Evolutionary conservation across 169 alveolate genomes (phyloP), one percentile per base, ranked within the genome.

Genomic region (Theileria equi): DNA sequence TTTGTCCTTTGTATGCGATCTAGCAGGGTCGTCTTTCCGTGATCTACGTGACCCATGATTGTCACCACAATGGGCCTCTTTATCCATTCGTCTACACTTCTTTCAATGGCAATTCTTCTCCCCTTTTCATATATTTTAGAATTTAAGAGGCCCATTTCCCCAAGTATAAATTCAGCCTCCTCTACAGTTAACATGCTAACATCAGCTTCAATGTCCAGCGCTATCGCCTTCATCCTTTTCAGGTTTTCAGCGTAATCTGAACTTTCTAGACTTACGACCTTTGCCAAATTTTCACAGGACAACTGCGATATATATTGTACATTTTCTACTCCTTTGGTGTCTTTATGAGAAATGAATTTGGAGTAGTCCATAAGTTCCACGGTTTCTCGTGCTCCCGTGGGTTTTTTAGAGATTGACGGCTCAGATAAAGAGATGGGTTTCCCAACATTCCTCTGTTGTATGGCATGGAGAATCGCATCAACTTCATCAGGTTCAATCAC

Each of bases 41-140:
- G 98, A 73, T 96, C 99, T 10, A 96, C 98, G 84, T 96, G 99
- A 0, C 99, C 99, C 90, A 96, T 90, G 8, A 96, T 90, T 8
- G 98, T 92, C 2, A 96, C 95, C 13, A 96, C 91, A 0, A 98
- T 97, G 5, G 97, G 89, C 13, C 98, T 81, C 23, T 71, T 80
- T 13, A 64, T 65, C 86, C 80, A 34, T 68, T 91, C 72, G 44
- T 91, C 90, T 53, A 89, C 92, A 59, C 96, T 73, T 58, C 90
- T 86, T 41, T 90, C 25, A 93, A 97, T 69, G 45, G 53, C 29
- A 25, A 57, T 52, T 10, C 61, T 53, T 19, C 68, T 55, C 8
- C 45, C 36, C 6, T 40, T 36, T 19, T 71, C 73, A 1, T 7
- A 3, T 34, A 74, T 43, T 1, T 55, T 35, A 2, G 35, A 59